Conservation (phyloP, 140 eudicot genomes). For the Flaveria floridana region DNA sequence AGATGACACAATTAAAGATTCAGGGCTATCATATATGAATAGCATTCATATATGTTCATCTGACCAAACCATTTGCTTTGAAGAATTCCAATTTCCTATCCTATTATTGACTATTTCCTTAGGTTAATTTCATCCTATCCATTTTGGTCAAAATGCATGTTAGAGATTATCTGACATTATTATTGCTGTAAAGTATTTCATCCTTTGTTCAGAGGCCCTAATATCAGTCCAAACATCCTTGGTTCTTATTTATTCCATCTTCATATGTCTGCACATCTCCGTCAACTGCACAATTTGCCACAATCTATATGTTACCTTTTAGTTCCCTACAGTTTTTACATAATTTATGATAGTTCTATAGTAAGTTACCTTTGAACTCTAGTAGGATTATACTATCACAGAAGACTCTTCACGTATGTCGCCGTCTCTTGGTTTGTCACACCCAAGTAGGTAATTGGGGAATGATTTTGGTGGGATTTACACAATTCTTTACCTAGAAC, state of each 20-base stretch:
- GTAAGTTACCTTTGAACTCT: not conserved
- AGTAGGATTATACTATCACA: not conserved
- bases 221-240: conserved; percentile 1
- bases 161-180: not conserved
- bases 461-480: not conserved
- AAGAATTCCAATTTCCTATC: not conserved
- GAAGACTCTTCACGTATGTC: not conserved
- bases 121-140: not conserved
- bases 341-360: not conserved
- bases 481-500: not conserved
- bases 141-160: not conserved
- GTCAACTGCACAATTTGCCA: conserved; percentile 14
- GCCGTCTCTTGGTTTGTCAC: not conserved
- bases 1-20: conserved; percentile 9
- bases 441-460: not conserved
- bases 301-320: conserved; percentile 12
- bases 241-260: not conserved
- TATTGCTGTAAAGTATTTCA: conserved; percentile 11
- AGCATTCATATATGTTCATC: not conserved
- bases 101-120: not conserved
- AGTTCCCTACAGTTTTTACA: not conserved
- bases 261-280: not conserved
- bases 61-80: not conserved
- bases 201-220: not conserved
- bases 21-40: not conserved